Conservation (phyloP, 2,329 filamentous ascomycete species). For the Acarospora socialis region DNA sequence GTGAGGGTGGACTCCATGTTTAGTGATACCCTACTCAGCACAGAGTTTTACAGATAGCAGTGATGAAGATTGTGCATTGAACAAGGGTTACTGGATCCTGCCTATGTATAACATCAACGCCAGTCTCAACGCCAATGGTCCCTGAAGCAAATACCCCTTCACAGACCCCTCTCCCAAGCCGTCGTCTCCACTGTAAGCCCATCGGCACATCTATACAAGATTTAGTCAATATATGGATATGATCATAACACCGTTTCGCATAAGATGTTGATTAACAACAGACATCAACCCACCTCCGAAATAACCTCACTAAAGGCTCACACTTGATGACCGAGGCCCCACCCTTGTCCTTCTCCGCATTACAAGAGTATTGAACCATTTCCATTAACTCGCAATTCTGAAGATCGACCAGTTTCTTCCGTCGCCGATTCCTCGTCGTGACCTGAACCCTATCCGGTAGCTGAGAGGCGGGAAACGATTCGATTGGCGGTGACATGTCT, state of each 20-base stretch:
- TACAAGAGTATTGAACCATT: constrained; percentile 49
- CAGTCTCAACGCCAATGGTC: no score
- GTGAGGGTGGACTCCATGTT: no score
- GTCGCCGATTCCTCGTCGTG: constrained; percentile 35
- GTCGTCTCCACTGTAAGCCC: constrained; percentile 49
- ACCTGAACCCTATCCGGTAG: constrained; percentile 39
- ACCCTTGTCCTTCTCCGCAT: constrained; percentile 31
- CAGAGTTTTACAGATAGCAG: no score
- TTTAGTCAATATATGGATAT: constrained; percentile 8
- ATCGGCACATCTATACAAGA: constrained; percentile 28
- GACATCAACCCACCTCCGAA: constrained; percentile 37
- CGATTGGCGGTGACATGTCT: constrained; percentile 45
- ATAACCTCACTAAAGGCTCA: constrained; percentile 42
- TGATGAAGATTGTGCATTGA: no score
- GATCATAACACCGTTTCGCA: no score
- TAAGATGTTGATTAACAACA: no score
- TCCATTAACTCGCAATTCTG: constrained; percentile 42
- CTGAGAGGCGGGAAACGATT: constrained; percentile 37
- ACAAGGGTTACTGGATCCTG: no score
- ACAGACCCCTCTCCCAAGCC: constrained; percentile 38
- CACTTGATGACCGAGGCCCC: constrained; percentile 35
- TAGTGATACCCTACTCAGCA: no score
- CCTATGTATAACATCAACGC: no score
- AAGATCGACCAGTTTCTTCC: constrained; percentile 40
- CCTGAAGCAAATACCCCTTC: no score